Conservation (phyloP, 164 flowering plant species). For the Nymphaea thermarum region DNA sequence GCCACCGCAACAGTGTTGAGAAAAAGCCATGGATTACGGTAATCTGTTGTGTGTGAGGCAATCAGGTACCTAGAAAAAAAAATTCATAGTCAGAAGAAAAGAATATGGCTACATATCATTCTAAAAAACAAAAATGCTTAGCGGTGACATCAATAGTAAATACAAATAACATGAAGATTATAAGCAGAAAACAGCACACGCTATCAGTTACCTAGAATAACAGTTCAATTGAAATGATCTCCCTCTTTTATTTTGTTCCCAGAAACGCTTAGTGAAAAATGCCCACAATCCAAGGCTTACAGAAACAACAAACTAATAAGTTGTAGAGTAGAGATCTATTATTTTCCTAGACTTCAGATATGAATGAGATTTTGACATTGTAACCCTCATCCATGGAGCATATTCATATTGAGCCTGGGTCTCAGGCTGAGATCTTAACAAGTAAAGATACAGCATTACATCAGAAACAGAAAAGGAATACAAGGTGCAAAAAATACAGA, state of each 20-base stretch:
- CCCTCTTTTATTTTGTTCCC: background rate
- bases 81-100: background rate
- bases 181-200: background rate
- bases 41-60: slow-evolving; percentile 81
- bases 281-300: background rate
- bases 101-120: no score
- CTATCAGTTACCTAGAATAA: no score
- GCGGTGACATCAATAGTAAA: no score
- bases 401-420: no score
- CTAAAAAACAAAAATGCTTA: no score
- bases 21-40: slow-evolving; percentile 67
- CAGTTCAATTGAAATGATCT: background rate
- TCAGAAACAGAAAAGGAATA: no score
- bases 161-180: no score
- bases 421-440: no score
- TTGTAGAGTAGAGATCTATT: background rate
- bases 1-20: slow-evolving; percentile 62
- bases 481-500: no score
- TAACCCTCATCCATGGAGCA: background rate
- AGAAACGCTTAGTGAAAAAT: background rate
- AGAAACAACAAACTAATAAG: background rate
- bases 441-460: no score
- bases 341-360: background rate
- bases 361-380: background rate
- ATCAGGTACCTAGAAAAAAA: slow-evolving; percentile 58